Conservation (phyloP, 2,329 filamentous ascomycete species). For the Hypoxylon sp. region DNA sequence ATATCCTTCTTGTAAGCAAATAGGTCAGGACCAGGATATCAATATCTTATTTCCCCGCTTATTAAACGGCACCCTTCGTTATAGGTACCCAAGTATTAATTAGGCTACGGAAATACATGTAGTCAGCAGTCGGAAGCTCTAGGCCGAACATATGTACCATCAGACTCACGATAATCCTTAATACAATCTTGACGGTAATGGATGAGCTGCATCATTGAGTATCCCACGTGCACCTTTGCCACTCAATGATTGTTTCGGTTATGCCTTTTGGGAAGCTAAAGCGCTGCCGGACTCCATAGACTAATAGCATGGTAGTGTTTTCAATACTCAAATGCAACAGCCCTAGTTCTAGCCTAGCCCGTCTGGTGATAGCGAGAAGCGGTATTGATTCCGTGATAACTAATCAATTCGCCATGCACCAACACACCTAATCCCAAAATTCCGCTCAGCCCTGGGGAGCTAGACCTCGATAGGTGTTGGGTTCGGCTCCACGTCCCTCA, state of each 20-base stretch:
- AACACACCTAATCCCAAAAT: constrained; percentile 22
- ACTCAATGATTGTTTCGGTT: constrained; percentile 13
- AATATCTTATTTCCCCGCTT: constrained; percentile 16
- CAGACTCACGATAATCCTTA: constrained; percentile 12
- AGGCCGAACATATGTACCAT: constrained; percentile 2
- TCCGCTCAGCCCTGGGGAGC: constrained; percentile 38
- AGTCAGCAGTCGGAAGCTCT: constrained; percentile 32
- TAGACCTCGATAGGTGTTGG: constrained; percentile 36
- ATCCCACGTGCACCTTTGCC: constrained; percentile 10
- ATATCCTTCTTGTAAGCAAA: constrained; percentile 6
- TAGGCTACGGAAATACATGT: constrained; percentile 15
- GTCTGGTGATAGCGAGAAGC: constrained; percentile 6
- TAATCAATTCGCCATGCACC: constrained; percentile 34
- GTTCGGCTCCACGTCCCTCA: constrained; percentile 25
- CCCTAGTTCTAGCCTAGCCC: constrained; percentile 23
- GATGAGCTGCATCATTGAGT: constrained; percentile 8
- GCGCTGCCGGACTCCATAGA: constrained; percentile 1
- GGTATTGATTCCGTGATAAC: constrained; percentile 24
- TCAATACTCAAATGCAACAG: constrained; percentile 14
- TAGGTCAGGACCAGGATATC: constrained; percentile 4
- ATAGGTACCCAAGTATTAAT: background rate
- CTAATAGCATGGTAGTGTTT: constrained; percentile 12
- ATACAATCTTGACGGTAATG: constrained; percentile 12
- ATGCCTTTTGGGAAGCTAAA: constrained; percentile 11
- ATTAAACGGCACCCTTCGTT: constrained; percentile 3